Conservation (phyloP, 495 filamentous ascomycete genomes). For the Penicillium argentinense region DNA sequence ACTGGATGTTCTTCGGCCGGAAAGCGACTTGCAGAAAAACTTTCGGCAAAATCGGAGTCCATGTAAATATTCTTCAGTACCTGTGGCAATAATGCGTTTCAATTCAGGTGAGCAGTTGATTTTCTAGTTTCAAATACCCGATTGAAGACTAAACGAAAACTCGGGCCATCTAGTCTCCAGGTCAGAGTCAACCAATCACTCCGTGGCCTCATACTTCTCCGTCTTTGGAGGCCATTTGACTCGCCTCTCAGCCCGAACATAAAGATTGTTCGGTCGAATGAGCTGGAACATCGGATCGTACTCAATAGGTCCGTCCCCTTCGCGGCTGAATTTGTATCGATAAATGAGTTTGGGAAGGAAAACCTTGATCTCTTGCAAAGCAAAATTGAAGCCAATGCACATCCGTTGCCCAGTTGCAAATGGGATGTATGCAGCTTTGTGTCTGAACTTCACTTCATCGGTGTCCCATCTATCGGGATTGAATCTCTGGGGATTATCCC, state of each 20-base stretch:
- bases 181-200: no score
- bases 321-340: slow-evolving; percentile 48
- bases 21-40: no score
- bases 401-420: slow-evolving; percentile 49
- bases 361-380: slow-evolving; percentile 52
- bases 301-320: slow-evolving; percentile 39
- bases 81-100: no score
- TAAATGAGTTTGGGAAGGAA: slow-evolving; percentile 51
- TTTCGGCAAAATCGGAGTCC: no score
- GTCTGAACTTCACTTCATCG: slow-evolving; percentile 43
- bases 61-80: no score
- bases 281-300: slow-evolving; percentile 58
- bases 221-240: slow-evolving; percentile 23
- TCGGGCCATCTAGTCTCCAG: no score
- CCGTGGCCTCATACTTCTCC: no score
- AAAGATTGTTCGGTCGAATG: slow-evolving; percentile 53
- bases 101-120: no score
- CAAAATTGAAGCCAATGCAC: slow-evolving; percentile 61
- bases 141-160: no score
- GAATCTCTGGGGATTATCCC: slow-evolving; percentile 51
- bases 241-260: slow-evolving; percentile 38
- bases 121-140: no score
- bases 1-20: no score
- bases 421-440: slow-evolving; percentile 46
- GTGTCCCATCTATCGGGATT: slow-evolving; percentile 56